Percentiles rank a stretch among this genome's conserved stretches.
These are phyloP conservation scores for Volutella citrinella DNA, from an alignment of 2,329 filamentous ascomycete genomes.

Conservation along the genomic window DNA sequence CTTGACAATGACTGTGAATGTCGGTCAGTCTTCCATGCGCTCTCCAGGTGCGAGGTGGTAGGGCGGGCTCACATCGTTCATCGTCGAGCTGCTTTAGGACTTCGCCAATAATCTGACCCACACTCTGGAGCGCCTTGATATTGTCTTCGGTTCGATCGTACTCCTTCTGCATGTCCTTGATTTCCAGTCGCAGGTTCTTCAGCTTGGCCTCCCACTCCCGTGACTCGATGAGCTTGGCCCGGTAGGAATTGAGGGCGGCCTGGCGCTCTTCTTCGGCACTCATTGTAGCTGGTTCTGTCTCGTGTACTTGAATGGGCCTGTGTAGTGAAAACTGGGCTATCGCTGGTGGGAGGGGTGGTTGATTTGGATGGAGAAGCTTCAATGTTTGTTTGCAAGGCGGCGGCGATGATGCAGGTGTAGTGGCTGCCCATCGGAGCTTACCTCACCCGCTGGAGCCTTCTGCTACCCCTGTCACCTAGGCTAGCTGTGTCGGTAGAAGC, in stretches of 20 bases:
- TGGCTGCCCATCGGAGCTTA: conserved; percentile 34
- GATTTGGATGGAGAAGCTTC: conserved; percentile 14
- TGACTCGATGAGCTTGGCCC: conserved; percentile 82
- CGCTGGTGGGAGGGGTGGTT: conserved; percentile 1
- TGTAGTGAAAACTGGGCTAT: neutral
- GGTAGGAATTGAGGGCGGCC: conserved; percentile 74
- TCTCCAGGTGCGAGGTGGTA: neutral
- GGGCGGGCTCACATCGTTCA: conserved; percentile 75
- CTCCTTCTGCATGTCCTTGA: conserved; percentile 91
- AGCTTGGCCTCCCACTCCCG: conserved; percentile 99
- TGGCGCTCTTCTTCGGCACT: conserved; percentile 58
- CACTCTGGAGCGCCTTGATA: conserved; percentile 98
- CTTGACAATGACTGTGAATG: conserved; percentile 83
- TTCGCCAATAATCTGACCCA: conserved; percentile 98
- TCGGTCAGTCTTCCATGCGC: neutral
- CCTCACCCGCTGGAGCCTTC: conserved; percentile 40
- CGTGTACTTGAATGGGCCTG: conserved; percentile 1
- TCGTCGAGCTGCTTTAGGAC: conserved; percentile 98
- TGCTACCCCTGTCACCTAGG: conserved; percentile 20
- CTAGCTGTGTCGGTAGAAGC: conserved; percentile 27
- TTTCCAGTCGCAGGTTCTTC: conserved; percentile 88
- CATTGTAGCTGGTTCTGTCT: conserved; percentile 43
- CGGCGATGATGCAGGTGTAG: no score
- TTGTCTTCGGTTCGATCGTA: conserved; percentile 98
- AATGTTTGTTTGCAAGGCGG: no score